phyloP scores from a whole-genome alignment of 495 filamentous ascomycete species.

The Hypoxylon crocopeplum region DNA sequence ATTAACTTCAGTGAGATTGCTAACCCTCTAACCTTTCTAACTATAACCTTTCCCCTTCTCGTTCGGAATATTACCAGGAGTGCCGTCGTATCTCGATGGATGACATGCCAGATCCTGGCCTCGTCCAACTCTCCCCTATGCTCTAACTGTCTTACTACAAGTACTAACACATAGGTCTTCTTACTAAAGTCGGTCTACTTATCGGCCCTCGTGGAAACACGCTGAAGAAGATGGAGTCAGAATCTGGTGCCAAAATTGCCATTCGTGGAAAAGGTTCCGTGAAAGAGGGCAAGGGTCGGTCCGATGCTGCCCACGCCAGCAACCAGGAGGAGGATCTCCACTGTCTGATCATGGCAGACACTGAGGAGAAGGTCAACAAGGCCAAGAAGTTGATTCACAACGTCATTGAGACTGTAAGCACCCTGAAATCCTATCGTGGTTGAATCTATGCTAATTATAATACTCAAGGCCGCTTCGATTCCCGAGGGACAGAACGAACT shows the following conservation, averaged over 20 bases:
- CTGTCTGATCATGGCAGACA: slow-evolving; percentile 99
- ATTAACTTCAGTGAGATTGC: slow-evolving; percentile 99
- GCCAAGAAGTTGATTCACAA: slow-evolving; percentile 97
- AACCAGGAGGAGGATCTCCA: slow-evolving; percentile 99
- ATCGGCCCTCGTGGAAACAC: slow-evolving; percentile 99
- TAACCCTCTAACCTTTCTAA: slow-evolving; percentile 90
- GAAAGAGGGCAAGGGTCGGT: slow-evolving; percentile 98
- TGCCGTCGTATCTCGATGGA: slow-evolving; percentile 35
- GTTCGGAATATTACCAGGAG: slow-evolving; percentile 47
- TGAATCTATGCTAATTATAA: slow-evolving; percentile 41
- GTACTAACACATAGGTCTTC: slow-evolving; percentile 91
- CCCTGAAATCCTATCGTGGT: background rate
- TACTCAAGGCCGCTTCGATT: slow-evolving; percentile 83
- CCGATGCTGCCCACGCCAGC: slow-evolving; percentile 97
- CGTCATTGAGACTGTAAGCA: slow-evolving; percentile 92
- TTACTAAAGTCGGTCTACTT: slow-evolving; percentile 98
- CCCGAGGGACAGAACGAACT: slow-evolving; percentile 98
- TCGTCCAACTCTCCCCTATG: slow-evolving; percentile 48
- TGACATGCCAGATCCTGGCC: slow-evolving; percentile 39
- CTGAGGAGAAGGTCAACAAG: slow-evolving; percentile 97
- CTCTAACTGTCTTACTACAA: slow-evolving; percentile 52
- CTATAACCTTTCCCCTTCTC: slow-evolving; percentile 62
- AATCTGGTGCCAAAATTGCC: slow-evolving; percentile 97
- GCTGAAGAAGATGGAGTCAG: slow-evolving; percentile 98
- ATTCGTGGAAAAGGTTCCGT: slow-evolving; percentile 99